phyloP scores from a whole-genome alignment of 495 filamentous ascomycete genomes.

The Talaromyces liani region DNA sequence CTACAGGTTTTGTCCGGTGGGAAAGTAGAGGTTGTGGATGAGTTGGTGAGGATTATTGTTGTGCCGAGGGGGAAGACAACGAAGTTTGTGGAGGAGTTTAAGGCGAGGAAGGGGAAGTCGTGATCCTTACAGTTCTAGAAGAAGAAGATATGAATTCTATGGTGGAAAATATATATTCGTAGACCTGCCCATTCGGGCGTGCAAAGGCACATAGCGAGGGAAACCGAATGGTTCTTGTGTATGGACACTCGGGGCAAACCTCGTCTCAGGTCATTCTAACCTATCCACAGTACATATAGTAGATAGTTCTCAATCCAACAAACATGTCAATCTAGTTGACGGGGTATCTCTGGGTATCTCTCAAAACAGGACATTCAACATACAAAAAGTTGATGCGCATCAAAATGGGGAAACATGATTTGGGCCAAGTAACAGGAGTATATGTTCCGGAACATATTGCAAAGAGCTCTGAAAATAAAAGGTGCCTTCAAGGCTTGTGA shows the following conservation, averaged over 20 bases:
- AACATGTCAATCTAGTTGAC: conserved; percentile 4
- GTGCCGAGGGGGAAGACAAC: conserved; percentile 61
- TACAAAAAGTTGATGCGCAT: background rate
- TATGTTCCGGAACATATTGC: background rate
- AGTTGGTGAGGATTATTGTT: conserved; percentile 70
- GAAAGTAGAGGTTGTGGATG: conserved; percentile 85
- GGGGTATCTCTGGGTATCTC: conserved; percentile 1
- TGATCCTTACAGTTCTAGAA: background rate
- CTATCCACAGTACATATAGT: background rate
- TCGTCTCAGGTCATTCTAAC: background rate
- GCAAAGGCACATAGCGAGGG: conserved; percentile 4
- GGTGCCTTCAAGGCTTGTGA: background rate
- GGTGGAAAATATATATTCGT: background rate
- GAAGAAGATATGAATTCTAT: background rate
- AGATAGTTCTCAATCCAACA: background rate
- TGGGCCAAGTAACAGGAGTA: background rate
- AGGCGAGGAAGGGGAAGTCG: conserved; percentile 45
- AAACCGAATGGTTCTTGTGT: conserved; percentile 10
- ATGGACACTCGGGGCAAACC: conserved; percentile 3
- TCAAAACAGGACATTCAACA: background rate
- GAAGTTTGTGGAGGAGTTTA: conserved; percentile 79
- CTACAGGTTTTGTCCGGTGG: conserved; percentile 64
- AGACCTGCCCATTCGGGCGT: conserved; percentile 4
- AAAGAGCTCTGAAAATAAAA: background rate
- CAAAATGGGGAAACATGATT: conserved; percentile 1